Conservation (phyloP, 139 green algal genomes). For the Picocystis salinarum region DNA sequence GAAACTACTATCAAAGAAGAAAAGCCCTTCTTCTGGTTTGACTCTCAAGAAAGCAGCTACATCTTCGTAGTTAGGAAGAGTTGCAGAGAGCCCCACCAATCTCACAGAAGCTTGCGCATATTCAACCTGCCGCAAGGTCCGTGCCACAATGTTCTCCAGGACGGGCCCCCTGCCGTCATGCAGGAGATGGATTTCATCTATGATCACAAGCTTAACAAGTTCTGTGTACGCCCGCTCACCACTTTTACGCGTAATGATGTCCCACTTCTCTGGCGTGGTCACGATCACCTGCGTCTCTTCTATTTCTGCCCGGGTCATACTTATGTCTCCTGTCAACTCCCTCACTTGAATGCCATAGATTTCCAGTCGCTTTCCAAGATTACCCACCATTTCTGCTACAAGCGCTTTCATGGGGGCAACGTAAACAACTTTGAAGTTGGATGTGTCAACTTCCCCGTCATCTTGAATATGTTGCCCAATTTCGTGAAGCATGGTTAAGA, state of each 20-base stretch:
- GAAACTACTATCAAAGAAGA: slow-evolving; percentile 93
- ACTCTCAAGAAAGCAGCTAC: slow-evolving; percentile 86
- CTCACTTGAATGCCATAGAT: slow-evolving; percentile 31
- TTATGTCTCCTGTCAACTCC: slow-evolving; percentile 49
- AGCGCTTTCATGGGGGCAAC: slow-evolving; percentile 97
- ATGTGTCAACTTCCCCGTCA: slow-evolving; percentile 67
- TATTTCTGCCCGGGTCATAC: slow-evolving; percentile 73
- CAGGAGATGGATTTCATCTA: slow-evolving; percentile 97
- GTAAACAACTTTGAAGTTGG: slow-evolving; percentile 92
- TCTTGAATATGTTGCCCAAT: slow-evolving; percentile 47
- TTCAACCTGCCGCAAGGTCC: slow-evolving; percentile 77
- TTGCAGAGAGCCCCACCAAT: slow-evolving; percentile 86
- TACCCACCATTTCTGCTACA: slow-evolving; percentile 96
- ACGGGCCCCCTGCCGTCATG: slow-evolving; percentile 87
- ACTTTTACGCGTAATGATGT: slow-evolving; percentile 96
- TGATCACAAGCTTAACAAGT: slow-evolving; percentile 58
- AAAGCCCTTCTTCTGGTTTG: slow-evolving; percentile 71
- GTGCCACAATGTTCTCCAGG: slow-evolving; percentile 80
- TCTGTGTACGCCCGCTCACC: slow-evolving; percentile 83
- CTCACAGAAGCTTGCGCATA: slow-evolving; percentile 78
- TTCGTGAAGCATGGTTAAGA: slow-evolving; percentile 89
- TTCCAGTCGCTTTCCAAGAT: slow-evolving; percentile 35
- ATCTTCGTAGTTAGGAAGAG: slow-evolving; percentile 93
- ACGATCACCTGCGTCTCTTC: slow-evolving; percentile 86
- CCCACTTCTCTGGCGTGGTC: slow-evolving; percentile 98